These are phyloP conservation scores for Ganoderma sinense DNA, from an alignment of 1,284 basidiomycete species.

Conservation along the genomic window DNA sequence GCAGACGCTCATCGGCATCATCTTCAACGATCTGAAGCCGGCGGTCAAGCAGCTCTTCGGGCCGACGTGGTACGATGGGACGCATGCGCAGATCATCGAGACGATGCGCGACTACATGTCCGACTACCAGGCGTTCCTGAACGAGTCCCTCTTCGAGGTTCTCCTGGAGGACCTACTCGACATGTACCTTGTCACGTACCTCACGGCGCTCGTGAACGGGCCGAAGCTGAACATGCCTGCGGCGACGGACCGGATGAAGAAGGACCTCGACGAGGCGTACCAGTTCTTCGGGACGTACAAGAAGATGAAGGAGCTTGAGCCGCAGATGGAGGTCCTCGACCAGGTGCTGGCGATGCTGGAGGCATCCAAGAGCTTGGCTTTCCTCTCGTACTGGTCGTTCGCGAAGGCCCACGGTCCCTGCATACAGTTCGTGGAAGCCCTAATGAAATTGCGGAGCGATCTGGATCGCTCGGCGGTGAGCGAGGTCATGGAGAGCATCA, in stretches of 20 bases:
- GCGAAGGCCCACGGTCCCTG: constrained; percentile 97
- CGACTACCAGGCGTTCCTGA: constrained; percentile 93
- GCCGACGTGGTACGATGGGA: constrained; percentile 88
- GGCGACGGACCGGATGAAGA: constrained; percentile 83
- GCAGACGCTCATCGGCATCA: constrained; percentile 91
- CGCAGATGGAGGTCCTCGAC: constrained; percentile 89
- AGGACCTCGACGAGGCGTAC: constrained; percentile 83
- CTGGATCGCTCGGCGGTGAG: constrained; percentile 87
- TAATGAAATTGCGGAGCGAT: constrained; percentile 92
- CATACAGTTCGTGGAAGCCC: constrained; percentile 87
- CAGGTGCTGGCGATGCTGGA: constrained; percentile 86
- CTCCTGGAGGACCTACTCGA: constrained; percentile 95
- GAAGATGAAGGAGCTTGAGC: constrained; percentile 81
- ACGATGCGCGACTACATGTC: constrained; percentile 96
- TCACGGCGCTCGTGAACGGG: constrained; percentile 87
- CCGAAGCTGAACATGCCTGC: constrained; percentile 90
- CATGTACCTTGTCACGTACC: constrained; percentile 89
- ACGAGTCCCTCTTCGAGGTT: constrained; percentile 91
- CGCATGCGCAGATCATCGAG: constrained; percentile 87
- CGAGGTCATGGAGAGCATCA: constrained; percentile 95
- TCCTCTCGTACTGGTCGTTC: constrained; percentile 95
- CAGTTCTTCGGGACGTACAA: constrained; percentile 87
- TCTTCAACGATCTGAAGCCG: constrained; percentile 94
- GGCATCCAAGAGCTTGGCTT: constrained; percentile 92
- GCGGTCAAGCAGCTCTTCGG: constrained; percentile 91